phyloP scores from a whole-genome alignment of 805 yeast genomes.

The Kuraishia hungarica region DNA sequence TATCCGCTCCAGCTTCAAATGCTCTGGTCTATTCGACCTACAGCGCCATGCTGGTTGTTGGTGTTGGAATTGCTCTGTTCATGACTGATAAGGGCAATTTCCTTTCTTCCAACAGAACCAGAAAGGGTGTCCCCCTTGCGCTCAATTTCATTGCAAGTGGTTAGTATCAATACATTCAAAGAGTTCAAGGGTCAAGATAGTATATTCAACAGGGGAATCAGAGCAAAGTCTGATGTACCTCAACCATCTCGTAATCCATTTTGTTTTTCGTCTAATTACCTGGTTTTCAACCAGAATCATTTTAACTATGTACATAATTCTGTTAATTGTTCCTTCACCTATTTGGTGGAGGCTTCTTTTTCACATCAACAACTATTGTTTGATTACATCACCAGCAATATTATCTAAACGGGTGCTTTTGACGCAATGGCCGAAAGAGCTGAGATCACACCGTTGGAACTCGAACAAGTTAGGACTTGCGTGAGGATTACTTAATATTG shows the following conservation, averaged over 20 bases:
- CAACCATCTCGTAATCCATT: not conserved
- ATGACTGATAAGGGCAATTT: constrained; percentile 46
- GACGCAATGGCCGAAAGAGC: constrained; percentile 25
- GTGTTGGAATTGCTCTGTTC: constrained; percentile 48
- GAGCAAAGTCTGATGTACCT: not conserved
- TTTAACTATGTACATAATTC: not conserved
- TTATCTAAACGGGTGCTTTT: constrained; percentile 39
- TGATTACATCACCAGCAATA: constrained; percentile 14
- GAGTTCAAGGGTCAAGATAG: not conserved
- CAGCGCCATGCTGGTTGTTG: constrained; percentile 43
- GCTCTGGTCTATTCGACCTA: constrained; percentile 59
- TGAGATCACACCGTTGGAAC: constrained; percentile 72
- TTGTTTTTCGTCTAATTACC: not conserved
- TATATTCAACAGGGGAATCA: not conserved
- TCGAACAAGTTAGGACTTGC: constrained; percentile 80
- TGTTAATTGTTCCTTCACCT: not conserved
- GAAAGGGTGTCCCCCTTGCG: constrained; percentile 71
- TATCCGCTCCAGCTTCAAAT: constrained; percentile 29
- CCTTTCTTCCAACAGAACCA: constrained; percentile 73
- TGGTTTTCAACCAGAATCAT: not conserved
- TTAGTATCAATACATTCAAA: constrained; percentile 31
- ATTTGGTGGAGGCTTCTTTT: not conserved
- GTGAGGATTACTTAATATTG: constrained; percentile 53
- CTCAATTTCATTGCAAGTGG: constrained; percentile 89
- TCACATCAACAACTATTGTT: not conserved